Evolutionary conservation across 495 filamentous ascomycete genomes (phyloP).

Genomic region (Hypomontagnella monticulosa): DNA sequence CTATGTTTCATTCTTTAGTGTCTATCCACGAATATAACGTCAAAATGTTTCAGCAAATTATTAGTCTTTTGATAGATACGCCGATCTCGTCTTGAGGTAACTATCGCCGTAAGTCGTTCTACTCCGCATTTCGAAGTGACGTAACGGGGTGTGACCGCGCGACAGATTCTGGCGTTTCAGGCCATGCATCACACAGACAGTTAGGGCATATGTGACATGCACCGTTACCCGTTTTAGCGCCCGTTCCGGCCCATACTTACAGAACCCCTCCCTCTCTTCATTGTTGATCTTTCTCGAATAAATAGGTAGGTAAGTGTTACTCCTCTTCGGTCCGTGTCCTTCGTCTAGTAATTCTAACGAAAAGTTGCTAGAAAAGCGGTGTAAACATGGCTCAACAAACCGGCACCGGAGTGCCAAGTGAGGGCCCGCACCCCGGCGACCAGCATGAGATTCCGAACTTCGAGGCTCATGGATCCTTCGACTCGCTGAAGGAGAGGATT

Average conservation of each 20-base stretch:
- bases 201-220: conserved; percentile 22
- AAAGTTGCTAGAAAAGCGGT: background rate
- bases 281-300: background rate
- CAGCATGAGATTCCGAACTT: conserved; percentile 60
- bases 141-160: conserved; percentile 4
- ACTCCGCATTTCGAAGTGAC: background rate
- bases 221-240: conserved; percentile 15
- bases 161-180: conserved; percentile 11
- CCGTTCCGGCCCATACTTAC: too few relatives aligned
- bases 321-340: background rate
- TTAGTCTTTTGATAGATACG: too few relatives aligned
- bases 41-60: too few relatives aligned
- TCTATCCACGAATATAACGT: too few relatives aligned
- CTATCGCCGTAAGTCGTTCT: background rate
- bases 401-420: background rate
- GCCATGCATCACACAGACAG: background rate
- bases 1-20: too few relatives aligned
- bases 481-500: conserved; percentile 66
- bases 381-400: conserved; percentile 23
- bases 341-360: background rate
- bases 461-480: conserved; percentile 61
- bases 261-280: background rate
- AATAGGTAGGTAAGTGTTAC: too few relatives aligned
- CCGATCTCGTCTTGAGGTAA: too few relatives aligned
- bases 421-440: conserved; percentile 44